A percentile compares a stretch with the other conserved stretches of the same genome.
Evolutionary conservation across 495 filamentous ascomycete genomes (phyloP).

Genomic region (Pseudoneurospora amorphoporcata): DNA sequence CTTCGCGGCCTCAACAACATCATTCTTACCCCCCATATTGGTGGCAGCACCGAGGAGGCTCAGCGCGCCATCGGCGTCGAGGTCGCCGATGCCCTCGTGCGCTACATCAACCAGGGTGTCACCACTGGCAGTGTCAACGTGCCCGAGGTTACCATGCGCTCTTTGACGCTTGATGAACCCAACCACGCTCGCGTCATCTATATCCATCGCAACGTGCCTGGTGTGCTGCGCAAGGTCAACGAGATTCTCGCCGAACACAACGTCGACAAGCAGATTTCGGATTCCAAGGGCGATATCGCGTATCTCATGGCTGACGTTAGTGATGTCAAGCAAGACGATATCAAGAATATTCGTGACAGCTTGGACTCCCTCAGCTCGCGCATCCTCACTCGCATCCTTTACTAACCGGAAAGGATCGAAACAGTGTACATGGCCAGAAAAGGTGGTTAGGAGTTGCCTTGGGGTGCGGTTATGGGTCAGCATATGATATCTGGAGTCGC

Average conservation of each 20-base stretch:
- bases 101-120: conserved; percentile 86
- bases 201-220: conserved; percentile 91
- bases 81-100: conserved; percentile 74
- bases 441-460: background rate
- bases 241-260: conserved; percentile 90
- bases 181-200: conserved; percentile 87
- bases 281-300: conserved; percentile 85
- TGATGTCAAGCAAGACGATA: conserved; percentile 64
- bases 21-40: conserved; percentile 93
- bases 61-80: conserved; percentile 94
- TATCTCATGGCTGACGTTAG: conserved; percentile 98
- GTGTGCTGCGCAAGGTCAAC: conserved; percentile 88
- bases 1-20: conserved; percentile 80
- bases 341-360: conserved; percentile 73
- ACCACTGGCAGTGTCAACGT: conserved; percentile 91
- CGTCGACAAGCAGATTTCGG: conserved; percentile 96
- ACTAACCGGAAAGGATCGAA: conserved; percentile 40
- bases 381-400: conserved; percentile 80
- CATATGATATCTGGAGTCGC: conserved; percentile 7
- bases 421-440: background rate
- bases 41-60: conserved; percentile 94
- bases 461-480: background rate
- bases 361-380: conserved; percentile 73
- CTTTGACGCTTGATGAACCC: conserved; percentile 74
- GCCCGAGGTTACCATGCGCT: conserved; percentile 84